Evolutionary conservation across 345 rosid genomes (phyloP), one percentile per base, ranked within the genome.

Genomic region (Pelargonium nanum): DNA sequence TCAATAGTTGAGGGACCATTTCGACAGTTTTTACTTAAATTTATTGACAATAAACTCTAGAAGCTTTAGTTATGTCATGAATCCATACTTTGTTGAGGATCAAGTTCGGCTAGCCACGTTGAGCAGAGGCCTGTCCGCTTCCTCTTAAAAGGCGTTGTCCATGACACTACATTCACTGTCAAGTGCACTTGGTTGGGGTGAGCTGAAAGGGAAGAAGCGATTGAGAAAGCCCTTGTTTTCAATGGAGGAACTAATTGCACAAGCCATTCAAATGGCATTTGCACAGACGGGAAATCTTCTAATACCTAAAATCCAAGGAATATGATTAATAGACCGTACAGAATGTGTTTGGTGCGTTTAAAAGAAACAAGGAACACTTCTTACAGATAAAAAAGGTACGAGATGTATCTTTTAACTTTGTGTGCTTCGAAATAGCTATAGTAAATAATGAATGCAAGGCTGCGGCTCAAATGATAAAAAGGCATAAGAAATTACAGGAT

Each of bases 241-340:
- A 89, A 72, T 1, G 85, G 83, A 63, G 99, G 99, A 59, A 84
- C 91, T 80, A 93, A 75, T 70, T 87, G 94, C 66, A 93, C 96
- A 66, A 93, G 68, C 99, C 97, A 89, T 65, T 93, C 91, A 55
- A 93, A 83, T 55, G 99, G 94, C 81, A 93, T 70, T 74, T 84
- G 83, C 59, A 85, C 99, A 16, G 96, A 93, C 48, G 96, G 91
- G 65, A 93, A 93, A 79, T 93, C 99, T 77, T 87, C 88, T 53
- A 93, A 59, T 62, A 87, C 97, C 99, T 89, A 59, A 60, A 68
- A 19, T 53, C 60, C 24, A 65, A 70, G 51, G 32, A 69, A 6
- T 52, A 20, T 30, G 53, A 65, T 67, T 20, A 56, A 32, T 55
- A 25, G 6, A 66, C 28, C 32, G n/a, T 22, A 25, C 60, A 60